Base-by-base conservation (phyloP, 2,329 filamentous ascomycete genomes). In the Fusarium torreyae region DNA sequence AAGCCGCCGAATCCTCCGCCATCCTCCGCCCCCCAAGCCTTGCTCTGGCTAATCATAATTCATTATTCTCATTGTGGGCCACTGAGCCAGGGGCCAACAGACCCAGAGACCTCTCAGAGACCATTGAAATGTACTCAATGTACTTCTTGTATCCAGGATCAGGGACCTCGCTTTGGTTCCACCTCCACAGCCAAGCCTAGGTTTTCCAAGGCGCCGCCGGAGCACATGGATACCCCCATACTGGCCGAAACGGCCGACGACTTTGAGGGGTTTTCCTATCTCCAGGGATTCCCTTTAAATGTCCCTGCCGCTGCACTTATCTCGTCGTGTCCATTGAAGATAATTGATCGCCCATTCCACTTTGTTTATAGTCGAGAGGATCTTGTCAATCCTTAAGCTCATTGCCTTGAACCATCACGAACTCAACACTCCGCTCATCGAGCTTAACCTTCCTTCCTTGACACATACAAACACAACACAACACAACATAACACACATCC, bases 211-310 rank as follows among this genome's bases (percentile, higher is more conserved):
- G 59, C 62, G 56, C 56, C 52, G 51, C 60, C 64, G 56, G 67
- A 70, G 52, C 66, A 70, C 56, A 66, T 69, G 68, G 64, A 57
- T 60, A 43, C 53, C 69, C 66, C 63, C 57, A 57, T 61, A 56
- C 57, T 66, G 57, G 67, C 55, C 72, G 54, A 74, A 74, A 69
- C 72, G 60, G 52, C 67, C 69, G 62, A 60, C 51, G 61, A 43
- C 61, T 66, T 64, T 75, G 73, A 75, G 73, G 73, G 73, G 73
- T 75, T 75, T 71, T 69, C 64, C 63, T 68, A 69, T 69, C 39
- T 74, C 63, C 56, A 60, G 48, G 62, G 62, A 63, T 63, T 71
- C 50, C 42, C 42, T 70, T 71, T 73, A 66, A 68, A 71, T 59
- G 63, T 50, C 51, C 63, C 20, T 49, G 64, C 53, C 52, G 40